phyloP scores from a whole-genome alignment of 2,329 filamentous ascomycete genomes.

The Colletotrichum kahawae region DNA sequence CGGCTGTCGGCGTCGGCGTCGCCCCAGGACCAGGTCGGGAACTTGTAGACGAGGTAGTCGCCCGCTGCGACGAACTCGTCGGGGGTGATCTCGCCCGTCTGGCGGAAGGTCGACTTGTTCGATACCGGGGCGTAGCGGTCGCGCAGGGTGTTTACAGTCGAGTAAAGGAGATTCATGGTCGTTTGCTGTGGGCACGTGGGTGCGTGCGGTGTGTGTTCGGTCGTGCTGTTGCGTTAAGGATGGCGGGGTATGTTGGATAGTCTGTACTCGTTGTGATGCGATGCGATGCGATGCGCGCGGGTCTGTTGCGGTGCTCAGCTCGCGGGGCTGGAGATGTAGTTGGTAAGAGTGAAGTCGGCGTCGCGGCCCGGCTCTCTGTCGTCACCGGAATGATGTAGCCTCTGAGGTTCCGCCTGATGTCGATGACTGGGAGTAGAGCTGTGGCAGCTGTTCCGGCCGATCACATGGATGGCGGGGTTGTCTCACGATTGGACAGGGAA shows the following conservation, averaged over 20 bases:
- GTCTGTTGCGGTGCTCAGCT: not conserved
- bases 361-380: not conserved
- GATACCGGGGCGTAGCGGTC: slow-evolving; percentile 90
- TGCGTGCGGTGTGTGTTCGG: not conserved
- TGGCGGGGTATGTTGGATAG: not conserved
- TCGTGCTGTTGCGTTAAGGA: not conserved
- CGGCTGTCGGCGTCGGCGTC: slow-evolving; percentile 83
- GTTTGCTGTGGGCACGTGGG: not conserved
- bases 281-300: not conserved
- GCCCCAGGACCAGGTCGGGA: slow-evolving; percentile 97
- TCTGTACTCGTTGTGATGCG: not conserved
- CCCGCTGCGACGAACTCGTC: slow-evolving; percentile 96
- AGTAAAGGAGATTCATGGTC: slow-evolving; percentile 89
- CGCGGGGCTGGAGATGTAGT: not conserved
- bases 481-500: slow-evolving; percentile 23
- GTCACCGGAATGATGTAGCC: slow-evolving; percentile 11
- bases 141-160: slow-evolving; percentile 88
- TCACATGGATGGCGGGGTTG: slow-evolving; percentile 27
- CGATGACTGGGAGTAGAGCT: slow-evolving; percentile 16
- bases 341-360: not conserved
- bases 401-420: slow-evolving; percentile 19
- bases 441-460: slow-evolving; percentile 22
- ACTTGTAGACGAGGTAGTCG: slow-evolving; percentile 98
- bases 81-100: slow-evolving; percentile 93
- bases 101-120: slow-evolving; percentile 91